Base-by-base conservation (phyloP, 2,329 filamentous ascomycete species). In the Parastagonospora nodorum region DNA sequence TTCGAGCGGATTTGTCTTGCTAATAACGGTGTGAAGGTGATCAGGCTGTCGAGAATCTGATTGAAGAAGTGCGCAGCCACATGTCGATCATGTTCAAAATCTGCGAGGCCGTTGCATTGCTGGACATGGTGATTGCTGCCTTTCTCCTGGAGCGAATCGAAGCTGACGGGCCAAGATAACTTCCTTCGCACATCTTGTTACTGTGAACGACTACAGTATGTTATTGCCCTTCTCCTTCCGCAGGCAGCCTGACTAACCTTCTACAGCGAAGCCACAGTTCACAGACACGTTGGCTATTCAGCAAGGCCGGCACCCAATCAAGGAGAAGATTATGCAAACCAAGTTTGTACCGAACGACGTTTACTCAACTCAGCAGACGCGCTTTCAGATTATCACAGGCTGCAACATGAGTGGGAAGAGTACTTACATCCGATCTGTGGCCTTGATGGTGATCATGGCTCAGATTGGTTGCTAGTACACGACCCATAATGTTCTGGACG, bases 321-420 rank as follows among this genome's bases (percentile, higher is more conserved):
- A 87, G 4, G 90, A 95, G 74, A 89, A 86, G 67, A 83, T 87
- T 2, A 85, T 90, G 58, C 75, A 78, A 1, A 82, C 82, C 39
- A 85, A 83, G 16, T 96, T 89, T 67, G 80, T 97, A 3, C 89
- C 94, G 0, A 97, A 97, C 57, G 92, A 97, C 65, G 89, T 92
- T 27, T 97, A 92, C 64, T 88, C 90, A 2, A 89, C 87, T 0
- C 82, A 88, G 30, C 86, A 93, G 53, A 86, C 86, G 31, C 85
- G 92, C 1, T 96, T 97, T 64, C 92, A 97, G 59, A 88, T 97
- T 54, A 87, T 99, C 56, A 97, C 93, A 0, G 93, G 94, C 3
- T 95, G 90, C 71, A 99, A 99, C 64, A 99, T 99, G 94, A 96
- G 91, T 62, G 94, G 71, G 1, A 99, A 97, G 72, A 96, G 89